These are phyloP conservation scores for Cavenderia fasciculata DNA, from an alignment of 78 protist genomes.

Conservation along the genomic window DNA sequence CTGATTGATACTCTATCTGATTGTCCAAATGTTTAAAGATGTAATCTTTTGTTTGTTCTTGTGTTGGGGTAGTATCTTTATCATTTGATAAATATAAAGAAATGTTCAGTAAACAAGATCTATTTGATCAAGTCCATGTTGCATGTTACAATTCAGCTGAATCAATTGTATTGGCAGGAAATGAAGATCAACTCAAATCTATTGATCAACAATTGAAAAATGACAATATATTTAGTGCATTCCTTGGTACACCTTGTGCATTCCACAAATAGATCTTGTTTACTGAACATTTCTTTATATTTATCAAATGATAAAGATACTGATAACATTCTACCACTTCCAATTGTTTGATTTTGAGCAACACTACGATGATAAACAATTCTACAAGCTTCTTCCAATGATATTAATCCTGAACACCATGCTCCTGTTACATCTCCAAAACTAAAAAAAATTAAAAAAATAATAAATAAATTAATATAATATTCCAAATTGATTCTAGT, in stretches of 20 bases:
- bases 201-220: slow-evolving; percentile 28
- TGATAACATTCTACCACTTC: slow-evolving; percentile 47
- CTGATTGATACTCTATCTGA: background rate
- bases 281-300: background rate
- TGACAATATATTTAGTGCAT: no score
- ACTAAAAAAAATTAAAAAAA: background rate
- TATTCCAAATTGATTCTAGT: background rate
- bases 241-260: slow-evolving; percentile 42
- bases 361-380: slow-evolving; percentile 5
- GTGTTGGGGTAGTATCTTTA: background rate
- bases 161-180: background rate
- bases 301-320: background rate
- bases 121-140: slow-evolving; percentile 2
- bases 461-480: background rate
- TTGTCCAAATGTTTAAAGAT: slow-evolving; percentile 14
- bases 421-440: slow-evolving; percentile 62
- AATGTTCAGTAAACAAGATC: background rate
- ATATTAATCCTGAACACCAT: slow-evolving; percentile 21
- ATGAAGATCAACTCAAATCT: background rate
- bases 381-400: background rate
- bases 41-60: background rate
- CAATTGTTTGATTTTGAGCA: slow-evolving; percentile 35
- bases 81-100: background rate
- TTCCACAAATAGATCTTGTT: background rate
- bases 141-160: background rate